A percentile compares a stretch with the other conserved stretches of the same genome.
phyloP scores from a whole-genome alignment of 2,329 filamentous ascomycete genomes.

The Beauveria australis region DNA sequence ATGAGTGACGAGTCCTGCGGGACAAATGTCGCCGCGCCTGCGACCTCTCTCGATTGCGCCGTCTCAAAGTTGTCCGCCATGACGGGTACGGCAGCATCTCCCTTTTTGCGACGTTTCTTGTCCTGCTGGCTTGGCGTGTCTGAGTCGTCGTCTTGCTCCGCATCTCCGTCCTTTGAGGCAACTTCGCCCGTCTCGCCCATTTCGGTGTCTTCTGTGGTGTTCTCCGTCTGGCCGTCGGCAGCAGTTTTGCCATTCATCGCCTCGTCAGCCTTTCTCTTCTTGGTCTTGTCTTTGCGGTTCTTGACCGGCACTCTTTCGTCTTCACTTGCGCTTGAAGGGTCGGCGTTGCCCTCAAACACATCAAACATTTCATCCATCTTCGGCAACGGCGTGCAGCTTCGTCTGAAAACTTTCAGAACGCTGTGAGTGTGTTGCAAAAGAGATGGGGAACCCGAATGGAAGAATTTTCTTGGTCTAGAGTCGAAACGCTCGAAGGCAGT shows the following conservation, averaged over 20 bases:
- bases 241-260: constrained; percentile 52
- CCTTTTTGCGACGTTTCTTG: constrained; percentile 58
- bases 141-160: constrained; percentile 28
- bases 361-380: constrained; percentile 74
- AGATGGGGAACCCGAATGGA: background rate
- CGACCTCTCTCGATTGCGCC: constrained; percentile 84
- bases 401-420: background rate
- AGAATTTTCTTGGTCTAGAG: background rate
- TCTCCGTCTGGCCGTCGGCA: constrained; percentile 11
- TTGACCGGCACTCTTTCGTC: constrained; percentile 37
- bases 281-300: constrained; percentile 53
- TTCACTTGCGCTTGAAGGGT: constrained; percentile 33
- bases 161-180: constrained; percentile 26
- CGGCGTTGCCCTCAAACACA: constrained; percentile 62
- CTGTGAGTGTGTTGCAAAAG: background rate
- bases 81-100: constrained; percentile 62
- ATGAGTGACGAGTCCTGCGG: constrained; percentile 65
- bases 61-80: constrained; percentile 93
- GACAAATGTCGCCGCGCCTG: constrained; percentile 62
- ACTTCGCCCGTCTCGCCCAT: constrained; percentile 37
- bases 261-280: constrained; percentile 82
- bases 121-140: constrained; percentile 41
- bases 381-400: constrained; percentile 7
- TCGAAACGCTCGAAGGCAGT: background rate
- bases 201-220: constrained; percentile 24